Evolutionary conservation across 2,329 filamentous ascomycete species (phyloP), one percentile per base, ranked within the genome.

Genomic region (Sporothrix luriei): DNA sequence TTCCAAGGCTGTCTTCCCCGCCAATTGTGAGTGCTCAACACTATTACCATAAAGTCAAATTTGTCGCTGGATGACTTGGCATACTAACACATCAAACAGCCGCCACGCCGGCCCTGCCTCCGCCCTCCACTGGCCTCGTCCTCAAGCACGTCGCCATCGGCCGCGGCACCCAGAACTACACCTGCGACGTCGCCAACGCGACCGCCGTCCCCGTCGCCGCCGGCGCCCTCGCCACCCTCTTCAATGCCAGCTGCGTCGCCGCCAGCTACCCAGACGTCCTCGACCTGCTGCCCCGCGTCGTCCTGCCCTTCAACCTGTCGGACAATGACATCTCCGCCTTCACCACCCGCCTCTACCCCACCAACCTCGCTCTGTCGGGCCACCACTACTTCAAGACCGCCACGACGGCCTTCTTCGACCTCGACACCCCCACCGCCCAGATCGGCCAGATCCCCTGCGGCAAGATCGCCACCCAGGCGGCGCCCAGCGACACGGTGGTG

Each of bases 161-260:
- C 75, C 90, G 92, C 57, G 94, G 94, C 71, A 95, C 91, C 9
- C 90, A 97, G 82, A 97, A 97, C 85, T 98, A 97, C 83, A 96
- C 92, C 66, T 97, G 94, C 83, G 83, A 86, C 70, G 81, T 84
- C 68, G 80, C 80, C 72, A 86, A 90, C 74, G 77, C 86, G 1
- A 85, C 85, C 3, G 85, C 87, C 0, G 81, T 80, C 0, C 94
- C 94, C 16, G 83, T 82, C 11, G 84, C 89, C 21, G 79, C 83
- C 65, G 94, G 94, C 73, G 94, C 94, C 68, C 77, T 92, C 0
- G 94, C 94, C 68, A 89, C 87, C 1, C 91, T 98, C 75, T 97
- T 91, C 88, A 93, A 97, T 80, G 91, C 89, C 71, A 91, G 89
- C 74, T 97, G 94, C 80, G 79, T 94, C 46, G 91, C 90, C 7